Conservation (phyloP, 2,329 filamentous ascomycete species). For the Verticillium isaacii region DNA sequence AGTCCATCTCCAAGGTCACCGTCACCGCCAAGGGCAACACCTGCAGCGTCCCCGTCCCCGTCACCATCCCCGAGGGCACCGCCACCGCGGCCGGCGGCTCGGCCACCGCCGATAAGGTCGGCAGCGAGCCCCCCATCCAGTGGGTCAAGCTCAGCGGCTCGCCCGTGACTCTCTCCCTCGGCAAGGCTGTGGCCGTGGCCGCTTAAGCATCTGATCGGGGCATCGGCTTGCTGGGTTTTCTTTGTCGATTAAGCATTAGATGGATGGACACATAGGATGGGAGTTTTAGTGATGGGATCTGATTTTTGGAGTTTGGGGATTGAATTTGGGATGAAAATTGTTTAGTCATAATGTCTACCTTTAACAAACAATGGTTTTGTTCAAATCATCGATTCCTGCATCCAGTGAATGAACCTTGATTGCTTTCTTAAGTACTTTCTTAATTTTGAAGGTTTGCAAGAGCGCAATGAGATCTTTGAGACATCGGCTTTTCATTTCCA, state of each 20-base stretch:
- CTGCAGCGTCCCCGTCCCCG: slow-evolving; percentile 46
- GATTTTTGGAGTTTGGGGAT: neutral
- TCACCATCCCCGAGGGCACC: slow-evolving; percentile 43
- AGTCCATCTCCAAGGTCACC: slow-evolving; percentile 43
- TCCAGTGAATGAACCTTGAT: neutral
- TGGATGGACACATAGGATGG: neutral
- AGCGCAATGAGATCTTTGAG: too few relatives aligned
- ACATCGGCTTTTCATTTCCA: too few relatives aligned
- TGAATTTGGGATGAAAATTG: neutral
- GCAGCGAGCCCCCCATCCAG: slow-evolving; percentile 46
- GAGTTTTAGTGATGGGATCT: neutral
- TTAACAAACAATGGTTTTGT: neutral
- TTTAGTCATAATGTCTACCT: neutral
- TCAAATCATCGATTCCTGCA: neutral
- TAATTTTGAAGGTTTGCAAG: too few relatives aligned
- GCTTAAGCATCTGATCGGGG: neutral
- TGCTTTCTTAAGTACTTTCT: too few relatives aligned
- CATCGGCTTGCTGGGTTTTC: neutral
- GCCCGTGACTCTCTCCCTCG: slow-evolving; percentile 34
- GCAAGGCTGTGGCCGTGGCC: neutral
- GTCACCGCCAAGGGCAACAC: slow-evolving; percentile 43
- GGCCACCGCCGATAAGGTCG: slow-evolving; percentile 43
- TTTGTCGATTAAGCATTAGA: neutral
- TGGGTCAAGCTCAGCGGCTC: slow-evolving; percentile 41
- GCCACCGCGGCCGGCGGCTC: slow-evolving; percentile 37